Percentiles rank a stretch among this genome's conserved stretches.
These are phyloP conservation scores for Nitzschia putrida DNA, from an alignment of 108 stramenopile species.

Conservation along the genomic window DNA sequence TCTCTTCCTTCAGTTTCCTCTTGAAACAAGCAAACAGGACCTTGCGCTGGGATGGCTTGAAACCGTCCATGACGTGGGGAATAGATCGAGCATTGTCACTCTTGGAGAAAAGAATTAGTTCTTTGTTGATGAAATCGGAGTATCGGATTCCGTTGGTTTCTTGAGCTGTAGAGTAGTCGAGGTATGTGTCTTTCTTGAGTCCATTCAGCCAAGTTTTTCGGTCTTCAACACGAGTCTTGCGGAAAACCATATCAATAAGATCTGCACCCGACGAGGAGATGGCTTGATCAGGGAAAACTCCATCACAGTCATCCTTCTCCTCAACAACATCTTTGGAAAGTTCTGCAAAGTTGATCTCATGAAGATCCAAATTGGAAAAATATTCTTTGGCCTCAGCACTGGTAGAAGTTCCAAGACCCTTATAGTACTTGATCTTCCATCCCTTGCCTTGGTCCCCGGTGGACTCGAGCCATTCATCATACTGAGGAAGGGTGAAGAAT, in stretches of 20 bases:
- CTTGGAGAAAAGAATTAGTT: conserved; percentile 94
- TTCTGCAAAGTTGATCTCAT: conserved; percentile 68
- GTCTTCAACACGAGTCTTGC: conserved; percentile 91
- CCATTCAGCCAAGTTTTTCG: conserved; percentile 92
- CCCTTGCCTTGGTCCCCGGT: conserved; percentile 90
- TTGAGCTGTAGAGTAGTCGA: conserved; percentile 81
- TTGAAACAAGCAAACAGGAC: conserved; percentile 98
- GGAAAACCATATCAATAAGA: conserved; percentile 98
- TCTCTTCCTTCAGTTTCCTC: conserved; percentile 95
- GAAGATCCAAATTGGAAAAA: conserved; percentile 73
- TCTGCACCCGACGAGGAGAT: conserved; percentile 60
- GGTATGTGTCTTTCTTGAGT: conserved; percentile 79
- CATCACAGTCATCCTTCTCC: conserved; percentile 32
- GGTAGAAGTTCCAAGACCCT: conserved; percentile 98
- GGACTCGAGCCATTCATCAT: conserved; percentile 88
- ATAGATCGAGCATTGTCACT: conserved; percentile 94
- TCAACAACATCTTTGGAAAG: conserved; percentile 60
- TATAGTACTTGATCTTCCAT: conserved; percentile 98
- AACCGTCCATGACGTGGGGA: conserved; percentile 94
- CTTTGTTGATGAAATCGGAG: conserved; percentile 95
- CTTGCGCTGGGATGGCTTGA: conserved; percentile 99
- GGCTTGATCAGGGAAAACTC: conserved; percentile 12
- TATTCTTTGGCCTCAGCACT: conserved; percentile 93
- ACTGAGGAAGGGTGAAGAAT: conserved; percentile 96
- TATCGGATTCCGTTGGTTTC: conserved; percentile 72